Conservation (phyloP, 2,329 filamentous ascomycete species). For the Cladorrhinum sp. region DNA sequence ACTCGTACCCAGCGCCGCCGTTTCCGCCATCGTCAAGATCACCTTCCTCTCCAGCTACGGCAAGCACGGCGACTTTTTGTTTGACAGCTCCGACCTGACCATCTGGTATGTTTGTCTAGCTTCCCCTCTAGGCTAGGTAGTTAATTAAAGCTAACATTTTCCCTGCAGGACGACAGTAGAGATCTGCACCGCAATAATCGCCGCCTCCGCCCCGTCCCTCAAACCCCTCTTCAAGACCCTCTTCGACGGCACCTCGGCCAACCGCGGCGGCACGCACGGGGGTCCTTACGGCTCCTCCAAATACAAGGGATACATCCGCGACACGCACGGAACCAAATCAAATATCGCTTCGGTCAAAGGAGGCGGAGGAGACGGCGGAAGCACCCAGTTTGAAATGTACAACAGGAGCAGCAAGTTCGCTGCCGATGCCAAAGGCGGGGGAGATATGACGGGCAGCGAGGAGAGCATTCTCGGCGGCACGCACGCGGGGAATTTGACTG, state of each 20-base stretch:
- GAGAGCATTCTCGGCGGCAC: conserved; percentile 19
- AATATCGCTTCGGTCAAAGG: neutral
- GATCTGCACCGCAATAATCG: conserved; percentile 30
- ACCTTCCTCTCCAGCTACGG: conserved; percentile 27
- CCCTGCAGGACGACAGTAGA: conserved; percentile 29
- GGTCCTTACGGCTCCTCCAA: conserved; percentile 17
- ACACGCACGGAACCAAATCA: conserved; percentile 9
- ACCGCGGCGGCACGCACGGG: conserved; percentile 25
- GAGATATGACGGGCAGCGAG: conserved; percentile 15
- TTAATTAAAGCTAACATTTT: neutral
- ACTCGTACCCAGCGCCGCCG: too few species aligned
- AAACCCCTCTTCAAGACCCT: conserved; percentile 29
- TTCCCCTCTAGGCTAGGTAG: too few species aligned
- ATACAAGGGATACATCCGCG: conserved; percentile 19
- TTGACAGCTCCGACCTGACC: conserved; percentile 29
- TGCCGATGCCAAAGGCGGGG: conserved; percentile 9
- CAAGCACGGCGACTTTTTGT: conserved; percentile 31
- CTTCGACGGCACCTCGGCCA: conserved; percentile 33
- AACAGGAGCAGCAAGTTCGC: conserved; percentile 2
- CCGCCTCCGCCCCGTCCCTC: conserved; percentile 30
- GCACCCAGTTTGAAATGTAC: conserved; percentile 21
- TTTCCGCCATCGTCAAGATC: conserved; percentile 30
- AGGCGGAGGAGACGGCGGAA: neutral
- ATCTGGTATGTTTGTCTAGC: conserved; percentile 31
- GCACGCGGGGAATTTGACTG: neutral